Conservation (phyloP, 129 eudicot genomes). For the Lactuca saligna region DNA sequence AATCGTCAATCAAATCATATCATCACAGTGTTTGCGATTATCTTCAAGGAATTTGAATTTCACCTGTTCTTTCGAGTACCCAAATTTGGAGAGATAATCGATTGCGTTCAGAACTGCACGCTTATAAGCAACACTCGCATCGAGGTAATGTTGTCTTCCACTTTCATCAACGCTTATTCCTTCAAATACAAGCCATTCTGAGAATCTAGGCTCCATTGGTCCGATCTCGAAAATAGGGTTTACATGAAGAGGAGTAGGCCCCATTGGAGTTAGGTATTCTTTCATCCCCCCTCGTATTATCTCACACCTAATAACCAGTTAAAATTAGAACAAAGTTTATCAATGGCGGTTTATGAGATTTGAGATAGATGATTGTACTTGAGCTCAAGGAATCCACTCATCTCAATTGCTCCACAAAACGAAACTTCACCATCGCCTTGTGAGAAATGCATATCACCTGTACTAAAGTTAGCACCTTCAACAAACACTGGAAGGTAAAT, state of each 20-base stretch:
- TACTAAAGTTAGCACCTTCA: slow-evolving; percentile 96
- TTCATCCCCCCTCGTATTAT: slow-evolving; percentile 94
- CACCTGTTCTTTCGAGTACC: slow-evolving; percentile 97
- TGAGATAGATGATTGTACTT: slow-evolving; percentile 47
- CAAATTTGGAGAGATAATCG: slow-evolving; percentile 85
- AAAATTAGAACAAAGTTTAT: slow-evolving; percentile 3
- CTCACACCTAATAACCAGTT: slow-evolving; percentile 64
- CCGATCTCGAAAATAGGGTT: slow-evolving; percentile 98
- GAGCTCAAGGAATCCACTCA: slow-evolving; percentile 99
- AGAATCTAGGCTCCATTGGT: slow-evolving; percentile 91
- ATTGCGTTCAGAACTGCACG: slow-evolving; percentile 98
- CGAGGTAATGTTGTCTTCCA: slow-evolving; percentile 96
- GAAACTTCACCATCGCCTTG: slow-evolving; percentile 99
- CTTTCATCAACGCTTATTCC: slow-evolving; percentile 97
- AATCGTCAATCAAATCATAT: slow-evolving; percentile 1
- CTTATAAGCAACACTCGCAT: slow-evolving; percentile 89
- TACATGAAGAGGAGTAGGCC: slow-evolving; percentile 91
- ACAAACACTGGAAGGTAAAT: slow-evolving; percentile 96
- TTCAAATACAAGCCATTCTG: slow-evolving; percentile 97
- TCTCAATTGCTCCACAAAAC: slow-evolving; percentile 97
- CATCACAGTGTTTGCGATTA: not conserved
- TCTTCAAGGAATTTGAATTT: not conserved
- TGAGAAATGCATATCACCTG: slow-evolving; percentile 99
- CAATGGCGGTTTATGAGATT: not conserved
- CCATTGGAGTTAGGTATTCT: slow-evolving; percentile 97